phyloP scores from a whole-genome alignment of 1,139 yeast genomes.

The Chernovozyma aurita region DNA sequence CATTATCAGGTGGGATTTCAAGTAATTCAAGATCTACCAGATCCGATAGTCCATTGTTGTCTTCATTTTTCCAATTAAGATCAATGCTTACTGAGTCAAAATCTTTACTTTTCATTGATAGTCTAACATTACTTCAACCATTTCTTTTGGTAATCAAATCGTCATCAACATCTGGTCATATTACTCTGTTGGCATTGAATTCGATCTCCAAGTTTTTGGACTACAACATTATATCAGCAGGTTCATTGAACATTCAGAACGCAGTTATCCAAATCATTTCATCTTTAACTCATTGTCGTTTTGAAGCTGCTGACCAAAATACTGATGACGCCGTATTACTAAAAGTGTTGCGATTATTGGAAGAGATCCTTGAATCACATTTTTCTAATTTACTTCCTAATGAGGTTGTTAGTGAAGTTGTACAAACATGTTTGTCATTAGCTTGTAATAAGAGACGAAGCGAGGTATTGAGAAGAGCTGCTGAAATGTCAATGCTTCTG shows the following conservation, averaged over 20 bases:
- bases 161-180: slow-evolving; percentile 78
- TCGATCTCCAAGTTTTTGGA: slow-evolving; percentile 69
- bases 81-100: slow-evolving; percentile 59
- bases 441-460: slow-evolving; percentile 92
- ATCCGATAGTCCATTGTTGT: slow-evolving; percentile 60
- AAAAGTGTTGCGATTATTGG: slow-evolving; percentile 74
- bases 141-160: slow-evolving; percentile 83
- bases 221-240: slow-evolving; percentile 50
- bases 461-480: slow-evolving; percentile 83
- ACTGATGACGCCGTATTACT: slow-evolving; percentile 89
- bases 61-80: slow-evolving; percentile 77
- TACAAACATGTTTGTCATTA: slow-evolving; percentile 86
- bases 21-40: slow-evolving; percentile 12
- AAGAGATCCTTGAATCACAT: slow-evolving; percentile 60
- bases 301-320: slow-evolving; percentile 91
- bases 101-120: slow-evolving; percentile 56
- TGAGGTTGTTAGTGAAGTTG: slow-evolving; percentile 81
- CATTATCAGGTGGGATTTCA: slow-evolving; percentile 9
- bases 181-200: slow-evolving; percentile 77
- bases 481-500: slow-evolving; percentile 77
- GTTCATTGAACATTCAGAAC: slow-evolving; percentile 42
- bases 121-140: slow-evolving; percentile 77
- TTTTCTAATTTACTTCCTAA: slow-evolving; percentile 66
- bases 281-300: slow-evolving; percentile 89
- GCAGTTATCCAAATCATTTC: slow-evolving; percentile 60